Evolutionary conservation across 192 early-diverging fungal genomes (phyloP).

Genomic region (Dimargaris xerosporica): DNA sequence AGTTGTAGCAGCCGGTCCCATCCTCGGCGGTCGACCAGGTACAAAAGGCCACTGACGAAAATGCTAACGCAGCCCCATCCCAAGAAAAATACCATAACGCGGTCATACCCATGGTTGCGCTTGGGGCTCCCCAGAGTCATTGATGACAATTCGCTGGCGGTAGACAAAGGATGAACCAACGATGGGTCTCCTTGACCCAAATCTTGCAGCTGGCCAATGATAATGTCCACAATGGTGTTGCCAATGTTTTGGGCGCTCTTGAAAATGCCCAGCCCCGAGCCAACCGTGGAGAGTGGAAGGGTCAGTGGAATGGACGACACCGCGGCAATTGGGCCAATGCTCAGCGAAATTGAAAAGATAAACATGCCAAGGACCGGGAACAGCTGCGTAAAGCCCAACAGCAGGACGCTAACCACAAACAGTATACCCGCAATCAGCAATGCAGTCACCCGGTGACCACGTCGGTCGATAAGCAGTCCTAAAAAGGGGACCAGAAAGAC

Average conservation of each 20-base stretch:
- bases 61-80: conserved; percentile 27
- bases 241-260: conserved; percentile 46
- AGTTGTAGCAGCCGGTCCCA: conserved; percentile 6
- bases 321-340: conserved; percentile 40
- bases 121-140: background rate
- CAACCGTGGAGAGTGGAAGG: conserved; percentile 36
- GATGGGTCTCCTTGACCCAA: conserved; percentile 12
- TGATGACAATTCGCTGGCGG: background rate
- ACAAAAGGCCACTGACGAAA: background rate
- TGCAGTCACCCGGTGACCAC: conserved; percentile 39
- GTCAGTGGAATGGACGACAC: conserved; percentile 43
- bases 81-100: conserved; percentile 30
- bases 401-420: conserved; percentile 23
- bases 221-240: conserved; percentile 38
- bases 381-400: conserved; percentile 39
- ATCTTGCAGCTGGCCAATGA: conserved; percentile 44
- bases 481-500: conserved; percentile 53
- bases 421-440: conserved; percentile 19
- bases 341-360: conserved; percentile 38
- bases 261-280: conserved; percentile 44
- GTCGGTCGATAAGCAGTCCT: conserved; percentile 49
- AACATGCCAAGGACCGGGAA: conserved; percentile 37
- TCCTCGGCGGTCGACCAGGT: conserved; percentile 5
- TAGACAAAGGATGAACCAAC: background rate
- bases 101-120: conserved; percentile 26